Percentiles rank a stretch among this genome's conserved stretches.
phyloP scores from a whole-genome alignment of 2,329 filamentous ascomycete species.

The Rhynchosporium secalis region DNA sequence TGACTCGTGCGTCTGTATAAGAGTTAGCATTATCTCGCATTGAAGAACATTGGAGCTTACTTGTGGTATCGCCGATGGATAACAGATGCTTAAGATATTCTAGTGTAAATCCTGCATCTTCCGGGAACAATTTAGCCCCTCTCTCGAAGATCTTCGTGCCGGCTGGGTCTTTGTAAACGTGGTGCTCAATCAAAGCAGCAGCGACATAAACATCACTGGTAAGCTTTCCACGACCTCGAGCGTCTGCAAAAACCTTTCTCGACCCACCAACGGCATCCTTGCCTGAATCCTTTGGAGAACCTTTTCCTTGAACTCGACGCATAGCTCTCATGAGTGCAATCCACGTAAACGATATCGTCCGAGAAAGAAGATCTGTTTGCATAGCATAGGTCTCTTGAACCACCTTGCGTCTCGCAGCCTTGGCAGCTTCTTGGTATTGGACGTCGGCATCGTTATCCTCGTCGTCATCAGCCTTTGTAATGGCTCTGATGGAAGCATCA shows the following conservation, averaged over 20 bases:
- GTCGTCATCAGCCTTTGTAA: slow-evolving; percentile 52
- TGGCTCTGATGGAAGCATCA: slow-evolving; percentile 41
- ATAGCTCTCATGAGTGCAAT: slow-evolving; percentile 92
- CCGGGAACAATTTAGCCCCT: slow-evolving; percentile 88
- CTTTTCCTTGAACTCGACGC: slow-evolving; percentile 88
- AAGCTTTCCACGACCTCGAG: slow-evolving; percentile 80
- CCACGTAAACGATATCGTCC: slow-evolving; percentile 90
- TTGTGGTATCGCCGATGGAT: slow-evolving; percentile 87
- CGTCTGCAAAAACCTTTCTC: slow-evolving; percentile 85
- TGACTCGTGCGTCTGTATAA: slow-evolving; percentile 77
- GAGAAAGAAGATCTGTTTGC: slow-evolving; percentile 75
- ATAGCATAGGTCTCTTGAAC: slow-evolving; percentile 67
- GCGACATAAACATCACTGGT: slow-evolving; percentile 95
- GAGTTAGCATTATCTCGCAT: slow-evolving; percentile 26
- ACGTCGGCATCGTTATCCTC: slow-evolving; percentile 42
- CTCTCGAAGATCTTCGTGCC: slow-evolving; percentile 96
- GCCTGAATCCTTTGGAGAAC: slow-evolving; percentile 46
- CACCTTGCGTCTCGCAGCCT: slow-evolving; percentile 60
- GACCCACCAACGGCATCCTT: slow-evolving; percentile 56
- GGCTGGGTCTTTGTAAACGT: slow-evolving; percentile 91
- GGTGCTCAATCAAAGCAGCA: slow-evolving; percentile 88
- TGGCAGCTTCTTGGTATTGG: slow-evolving; percentile 47
- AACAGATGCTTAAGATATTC: slow-evolving; percentile 96
- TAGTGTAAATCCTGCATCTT: slow-evolving; percentile 89
- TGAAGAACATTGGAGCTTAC: slow-evolving; percentile 53